Evolutionary conservation across 2,329 filamentous ascomycete species (phyloP).

Genomic region (Rasamsonia emersonii): DNA sequence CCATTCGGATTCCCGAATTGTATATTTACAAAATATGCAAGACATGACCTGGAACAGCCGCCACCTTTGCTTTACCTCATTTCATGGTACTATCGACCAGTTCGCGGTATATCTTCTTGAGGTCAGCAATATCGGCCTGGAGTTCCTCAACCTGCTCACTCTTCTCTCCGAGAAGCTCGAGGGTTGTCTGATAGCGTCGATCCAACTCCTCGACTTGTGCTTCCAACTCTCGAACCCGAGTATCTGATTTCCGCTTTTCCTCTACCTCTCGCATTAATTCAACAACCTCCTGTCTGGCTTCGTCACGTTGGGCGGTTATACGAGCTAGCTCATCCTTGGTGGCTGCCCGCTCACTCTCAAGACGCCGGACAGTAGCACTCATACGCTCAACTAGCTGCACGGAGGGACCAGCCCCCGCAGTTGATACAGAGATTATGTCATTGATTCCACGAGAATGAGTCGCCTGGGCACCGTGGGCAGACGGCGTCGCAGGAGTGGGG

Average conservation of each 20-base stretch:
- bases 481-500: slow-evolving; percentile 27
- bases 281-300: slow-evolving; percentile 87
- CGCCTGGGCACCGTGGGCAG: slow-evolving; percentile 30
- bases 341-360: slow-evolving; percentile 86
- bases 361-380: slow-evolving; percentile 80
- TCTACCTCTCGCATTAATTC: slow-evolving; percentile 80
- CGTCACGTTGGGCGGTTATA: slow-evolving; percentile 77
- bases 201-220: slow-evolving; percentile 60
- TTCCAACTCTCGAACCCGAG: slow-evolving; percentile 57
- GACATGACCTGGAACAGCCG: neutral
- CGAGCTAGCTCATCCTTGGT: slow-evolving; percentile 77
- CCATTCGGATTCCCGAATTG: slow-evolving; percentile 4
- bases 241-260: slow-evolving; percentile 52
- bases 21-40: slow-evolving; percentile 10
- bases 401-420: slow-evolving; percentile 79
- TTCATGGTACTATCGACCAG: slow-evolving; percentile 77
- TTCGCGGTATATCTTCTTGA: slow-evolving; percentile 95
- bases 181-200: slow-evolving; percentile 74
- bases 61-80: slow-evolving; percentile 29
- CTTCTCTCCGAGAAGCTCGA: slow-evolving; percentile 95
- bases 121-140: slow-evolving; percentile 75
- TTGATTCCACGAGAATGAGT: slow-evolving; percentile 53
- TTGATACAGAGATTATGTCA: slow-evolving; percentile 82
- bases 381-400: slow-evolving; percentile 95
- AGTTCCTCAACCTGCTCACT: slow-evolving; percentile 91